Conservation (phyloP, 306 rosid species). For the Alnus glutinosa region DNA sequence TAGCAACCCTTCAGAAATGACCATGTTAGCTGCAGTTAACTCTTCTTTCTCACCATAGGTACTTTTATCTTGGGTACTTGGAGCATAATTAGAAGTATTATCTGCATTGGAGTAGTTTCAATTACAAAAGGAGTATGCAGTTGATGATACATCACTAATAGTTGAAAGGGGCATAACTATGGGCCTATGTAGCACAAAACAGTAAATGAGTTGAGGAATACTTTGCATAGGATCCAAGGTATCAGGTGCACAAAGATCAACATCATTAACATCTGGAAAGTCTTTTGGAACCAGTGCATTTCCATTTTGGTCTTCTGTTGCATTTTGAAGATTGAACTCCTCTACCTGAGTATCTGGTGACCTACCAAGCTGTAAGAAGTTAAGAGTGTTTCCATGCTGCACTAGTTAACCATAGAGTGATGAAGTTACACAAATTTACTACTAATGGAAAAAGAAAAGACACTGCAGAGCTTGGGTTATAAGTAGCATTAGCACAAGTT, state of each 20-base stretch:
- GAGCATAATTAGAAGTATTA: constrained; percentile 39
- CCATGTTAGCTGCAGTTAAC: constrained; percentile 14
- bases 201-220: constrained; percentile 23
- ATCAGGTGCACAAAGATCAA: constrained; percentile 58
- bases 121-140: constrained; percentile 18
- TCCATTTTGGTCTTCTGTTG: constrained; percentile 35
- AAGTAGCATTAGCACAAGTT: not conserved
- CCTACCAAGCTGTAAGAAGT: constrained; percentile 73
- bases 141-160: constrained; percentile 18
- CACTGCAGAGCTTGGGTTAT: not conserved
- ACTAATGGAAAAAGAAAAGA: not conserved
- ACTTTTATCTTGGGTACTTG: constrained; percentile 38
- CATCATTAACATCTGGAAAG: constrained; percentile 28
- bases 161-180: constrained; percentile 4
- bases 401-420: constrained; percentile 27
- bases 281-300: constrained; percentile 32
- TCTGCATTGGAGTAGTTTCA: constrained; percentile 48
- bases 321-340: constrained; percentile 29
- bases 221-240: constrained; percentile 52
- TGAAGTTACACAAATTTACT: constrained; percentile 4
- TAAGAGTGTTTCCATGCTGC: constrained; percentile 42
- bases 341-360: constrained; percentile 40
- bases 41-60: constrained; percentile 26
- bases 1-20: constrained; percentile 39
- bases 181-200: constrained; percentile 7